A percentile compares a stretch with the other conserved stretches of the same genome.
Conservation (phyloP, 768 basidiomycete species). For the Leccinum truebloodii region DNA sequence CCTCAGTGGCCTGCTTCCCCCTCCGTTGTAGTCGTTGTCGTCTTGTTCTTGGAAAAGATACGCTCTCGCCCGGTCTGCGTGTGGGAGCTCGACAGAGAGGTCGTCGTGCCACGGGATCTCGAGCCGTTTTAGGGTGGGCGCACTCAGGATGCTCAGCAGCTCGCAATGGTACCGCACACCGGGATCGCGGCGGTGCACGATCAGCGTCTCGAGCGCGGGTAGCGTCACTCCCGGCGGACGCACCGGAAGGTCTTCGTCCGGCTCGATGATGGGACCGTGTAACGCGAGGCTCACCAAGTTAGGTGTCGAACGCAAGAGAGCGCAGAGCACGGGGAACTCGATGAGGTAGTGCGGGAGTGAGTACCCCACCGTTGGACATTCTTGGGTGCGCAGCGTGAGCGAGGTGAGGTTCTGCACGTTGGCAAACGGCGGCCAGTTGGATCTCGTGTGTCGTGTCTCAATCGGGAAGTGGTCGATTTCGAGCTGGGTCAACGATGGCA, state of each 20-base stretch:
- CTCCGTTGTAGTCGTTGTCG: neutral
- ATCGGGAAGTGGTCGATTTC: slow-evolving; percentile 21
- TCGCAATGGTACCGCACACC: slow-evolving; percentile 18
- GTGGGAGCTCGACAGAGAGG: slow-evolving; percentile 10
- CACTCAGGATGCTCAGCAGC: slow-evolving; percentile 12
- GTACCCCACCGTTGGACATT: slow-evolving; percentile 5
- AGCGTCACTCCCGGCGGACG: slow-evolving; percentile 9
- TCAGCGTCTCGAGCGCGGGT: slow-evolving; percentile 10
- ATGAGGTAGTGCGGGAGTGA: slow-evolving; percentile 18
- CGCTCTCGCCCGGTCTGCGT: slow-evolving; percentile 2
- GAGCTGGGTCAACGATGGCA: slow-evolving; percentile 13
- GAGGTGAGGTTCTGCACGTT: slow-evolving; percentile 11
- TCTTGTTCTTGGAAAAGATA: slow-evolving; percentile 12
- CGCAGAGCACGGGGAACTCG: slow-evolving; percentile 14
- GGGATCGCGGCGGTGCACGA: slow-evolving; percentile 18
- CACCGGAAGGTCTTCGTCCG: slow-evolving; percentile 9
- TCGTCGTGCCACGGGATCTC: slow-evolving; percentile 23
- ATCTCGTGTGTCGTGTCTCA: slow-evolving; percentile 4
- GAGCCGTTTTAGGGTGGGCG: slow-evolving; percentile 13
- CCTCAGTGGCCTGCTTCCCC: neutral
- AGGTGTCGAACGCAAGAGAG: slow-evolving; percentile 14
- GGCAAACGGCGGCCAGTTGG: slow-evolving; percentile 9
- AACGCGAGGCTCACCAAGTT: slow-evolving; percentile 12
- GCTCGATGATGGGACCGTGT: slow-evolving; percentile 19
- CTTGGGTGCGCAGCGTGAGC: slow-evolving; percentile 16